Base-by-base conservation (phyloP, 2,329 filamentous ascomycete species). In the Helicocarpus griseus region DNA sequence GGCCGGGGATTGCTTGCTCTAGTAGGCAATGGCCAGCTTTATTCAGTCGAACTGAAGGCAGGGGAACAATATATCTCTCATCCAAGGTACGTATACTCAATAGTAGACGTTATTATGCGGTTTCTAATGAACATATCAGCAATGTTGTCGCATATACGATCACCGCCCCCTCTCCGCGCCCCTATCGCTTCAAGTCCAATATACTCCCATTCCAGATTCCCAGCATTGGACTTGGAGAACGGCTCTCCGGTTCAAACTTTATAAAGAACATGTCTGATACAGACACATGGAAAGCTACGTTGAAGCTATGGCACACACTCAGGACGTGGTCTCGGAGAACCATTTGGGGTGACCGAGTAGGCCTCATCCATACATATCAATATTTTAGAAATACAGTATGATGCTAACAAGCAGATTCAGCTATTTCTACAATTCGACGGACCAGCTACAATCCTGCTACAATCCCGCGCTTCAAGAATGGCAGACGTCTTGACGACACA, bases 21-120 rank as follows among this genome's bases (percentile, higher is more conserved):
- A 14, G 83, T 86, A 7, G 89, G 90, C 5, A 87, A 85, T 19
- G 93, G 93, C 0, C 89, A 96, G 64, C 82, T 95, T 54, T 95
- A 96, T 67, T 85, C 93, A 60, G 76, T 98, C 31, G 83, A 82
- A 1, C 72, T 98, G 48, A 83, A 81, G 53, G 81, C 85, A 24
- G 89, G 87, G 17, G 93, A 98, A 66, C 86, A 93, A 67, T 91
- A 96, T 60, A 83, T 95, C 50, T 88, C 87, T 2, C 90, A 97
- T 66, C 91, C 93, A 29, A 81, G 77, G 75, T 78, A 69, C 52
- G 64, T 57, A 22, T 48, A 4, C 19, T 17, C 17, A 35, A 24
- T 36, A 8, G 11, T 22, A 3, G 43, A 26, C 9, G 14, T 6
- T 13, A 29, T 44, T 48, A 13, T 39, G 29, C 17, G 26, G 36